Conservation (phyloP, 768 basidiomycete genomes). For the Lentinula lateritia region DNA sequence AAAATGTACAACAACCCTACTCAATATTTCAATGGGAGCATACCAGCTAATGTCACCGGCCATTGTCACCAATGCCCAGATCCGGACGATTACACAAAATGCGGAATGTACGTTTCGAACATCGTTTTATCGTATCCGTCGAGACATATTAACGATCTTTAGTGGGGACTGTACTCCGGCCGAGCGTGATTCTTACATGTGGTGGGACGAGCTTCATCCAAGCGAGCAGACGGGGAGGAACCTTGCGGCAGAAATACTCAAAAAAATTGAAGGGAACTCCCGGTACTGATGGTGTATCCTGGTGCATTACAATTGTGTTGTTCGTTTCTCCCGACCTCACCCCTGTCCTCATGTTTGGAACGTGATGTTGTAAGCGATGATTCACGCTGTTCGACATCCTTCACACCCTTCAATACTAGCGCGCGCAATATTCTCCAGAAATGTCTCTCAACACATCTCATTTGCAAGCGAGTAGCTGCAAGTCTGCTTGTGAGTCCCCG, state of each 20-base stretch:
- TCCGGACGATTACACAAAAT: slow-evolving; percentile 3
- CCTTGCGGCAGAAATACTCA: background rate
- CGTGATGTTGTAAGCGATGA: too few relatives aligned
- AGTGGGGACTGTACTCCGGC: slow-evolving; percentile 16
- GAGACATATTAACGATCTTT: background rate
- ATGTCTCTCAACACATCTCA: too few relatives aligned
- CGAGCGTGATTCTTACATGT: slow-evolving; percentile 17
- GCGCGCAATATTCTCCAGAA: too few relatives aligned
- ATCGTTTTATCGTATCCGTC: background rate
- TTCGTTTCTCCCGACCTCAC: too few relatives aligned
- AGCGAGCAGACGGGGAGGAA: slow-evolving; percentile 7
- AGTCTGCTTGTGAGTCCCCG: too few relatives aligned
- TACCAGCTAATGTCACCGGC: slow-evolving; percentile 16
- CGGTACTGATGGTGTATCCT: background rate
- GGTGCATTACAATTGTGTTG: too few relatives aligned
- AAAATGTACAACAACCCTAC: slow-evolving; percentile 16
- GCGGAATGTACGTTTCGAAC: slow-evolving; percentile 6
- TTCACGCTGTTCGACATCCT: too few relatives aligned
- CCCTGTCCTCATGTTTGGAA: too few relatives aligned
- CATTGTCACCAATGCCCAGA: slow-evolving; percentile 19
- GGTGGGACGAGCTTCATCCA: slow-evolving; percentile 13
- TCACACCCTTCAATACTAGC: too few relatives aligned
- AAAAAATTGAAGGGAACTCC: slow-evolving; percentile 1
- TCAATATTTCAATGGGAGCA: slow-evolving; percentile 17
- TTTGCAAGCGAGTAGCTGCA: too few relatives aligned